phyloP scores from a whole-genome alignment of 352 stramenopile genomes.

The Phytophthora pseudosyringae region DNA sequence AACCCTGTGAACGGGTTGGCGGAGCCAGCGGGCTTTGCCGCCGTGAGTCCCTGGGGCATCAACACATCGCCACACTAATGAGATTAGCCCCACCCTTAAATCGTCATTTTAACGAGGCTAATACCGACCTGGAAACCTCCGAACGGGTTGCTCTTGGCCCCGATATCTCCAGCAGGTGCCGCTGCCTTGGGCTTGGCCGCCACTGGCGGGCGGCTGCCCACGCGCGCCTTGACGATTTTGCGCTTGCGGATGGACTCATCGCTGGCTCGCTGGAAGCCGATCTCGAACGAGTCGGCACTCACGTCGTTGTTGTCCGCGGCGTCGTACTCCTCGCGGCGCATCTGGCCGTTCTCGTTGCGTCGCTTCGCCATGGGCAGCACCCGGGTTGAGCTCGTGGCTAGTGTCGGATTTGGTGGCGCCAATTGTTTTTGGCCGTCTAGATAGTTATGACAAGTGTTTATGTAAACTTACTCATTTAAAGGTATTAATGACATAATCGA shows the following conservation, averaged over 20 bases:
- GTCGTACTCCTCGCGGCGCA: constrained; percentile 88
- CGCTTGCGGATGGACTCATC: constrained; percentile 73
- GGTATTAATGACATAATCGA: neutral
- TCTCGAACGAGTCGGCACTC: constrained; percentile 53
- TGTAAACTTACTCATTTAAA: neutral
- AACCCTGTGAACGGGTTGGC: constrained; percentile 78
- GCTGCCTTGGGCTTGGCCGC: constrained; percentile 25
- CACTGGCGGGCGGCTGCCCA: constrained; percentile 26
- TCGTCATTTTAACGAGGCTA: neutral
- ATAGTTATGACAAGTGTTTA: neutral
- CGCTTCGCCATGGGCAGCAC: constrained; percentile 71
- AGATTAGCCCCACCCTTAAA: neutral
- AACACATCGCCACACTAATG: constrained; percentile 5
- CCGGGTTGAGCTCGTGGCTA: neutral
- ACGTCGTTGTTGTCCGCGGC: constrained; percentile 56
- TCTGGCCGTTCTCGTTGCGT: constrained; percentile 85
- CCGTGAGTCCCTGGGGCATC: constrained; percentile 39
- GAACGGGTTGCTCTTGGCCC: constrained; percentile 47
- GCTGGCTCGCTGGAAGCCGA: constrained; percentile 75
- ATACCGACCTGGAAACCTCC: constrained; percentile 47
- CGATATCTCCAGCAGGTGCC: constrained; percentile 10
- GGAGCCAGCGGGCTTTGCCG: constrained; percentile 20
- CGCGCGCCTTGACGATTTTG: constrained; percentile 81
- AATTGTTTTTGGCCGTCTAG: neutral
- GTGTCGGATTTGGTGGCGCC: neutral